Percentiles rank a stretch among this genome's conserved stretches.
These are phyloP conservation scores for Cadophora gregata DNA, from an alignment of 2,329 filamentous ascomycete genomes.

Conservation along the genomic window DNA sequence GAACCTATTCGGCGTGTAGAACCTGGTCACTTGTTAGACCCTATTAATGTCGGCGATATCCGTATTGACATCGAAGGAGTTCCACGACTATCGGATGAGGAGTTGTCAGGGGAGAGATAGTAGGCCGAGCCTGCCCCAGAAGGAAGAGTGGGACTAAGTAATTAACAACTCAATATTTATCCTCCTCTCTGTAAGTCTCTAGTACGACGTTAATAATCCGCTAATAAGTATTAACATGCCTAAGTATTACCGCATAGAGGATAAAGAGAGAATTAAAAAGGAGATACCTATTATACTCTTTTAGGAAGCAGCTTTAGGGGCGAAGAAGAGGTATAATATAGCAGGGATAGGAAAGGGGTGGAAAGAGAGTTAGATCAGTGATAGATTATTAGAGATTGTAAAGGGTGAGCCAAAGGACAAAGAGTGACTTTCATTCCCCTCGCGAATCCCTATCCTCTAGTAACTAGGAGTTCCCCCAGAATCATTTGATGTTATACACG, in stretches of 20 bases:
- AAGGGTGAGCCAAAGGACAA: neutral
- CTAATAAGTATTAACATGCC: constrained; percentile 6
- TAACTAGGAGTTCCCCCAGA: too few species aligned
- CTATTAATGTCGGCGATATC: too few species aligned
- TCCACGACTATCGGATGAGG: too few species aligned
- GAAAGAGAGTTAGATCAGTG: constrained; percentile 7
- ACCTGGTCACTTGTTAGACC: too few species aligned
- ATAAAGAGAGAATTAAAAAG: constrained; percentile 2
- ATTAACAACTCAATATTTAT: neutral
- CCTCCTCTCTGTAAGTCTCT: constrained; percentile 5
- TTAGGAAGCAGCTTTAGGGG: neutral
- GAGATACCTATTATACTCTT: neutral
- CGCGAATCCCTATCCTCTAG: neutral
- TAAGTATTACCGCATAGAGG: neutral
- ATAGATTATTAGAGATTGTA: neutral
- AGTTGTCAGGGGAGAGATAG: too few species aligned
- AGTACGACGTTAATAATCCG: constrained; percentile 1
- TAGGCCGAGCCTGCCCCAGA: neutral
- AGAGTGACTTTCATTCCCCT: neutral
- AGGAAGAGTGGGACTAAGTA: neutral
- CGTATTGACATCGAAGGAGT: too few species aligned
- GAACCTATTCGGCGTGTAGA: too few species aligned
- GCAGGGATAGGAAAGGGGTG: neutral
- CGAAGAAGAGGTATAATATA: neutral
- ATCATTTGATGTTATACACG: neutral